Base-by-base conservation (phyloP, 2,329 filamentous ascomycete species). In the Helminthosporium solani region DNA sequence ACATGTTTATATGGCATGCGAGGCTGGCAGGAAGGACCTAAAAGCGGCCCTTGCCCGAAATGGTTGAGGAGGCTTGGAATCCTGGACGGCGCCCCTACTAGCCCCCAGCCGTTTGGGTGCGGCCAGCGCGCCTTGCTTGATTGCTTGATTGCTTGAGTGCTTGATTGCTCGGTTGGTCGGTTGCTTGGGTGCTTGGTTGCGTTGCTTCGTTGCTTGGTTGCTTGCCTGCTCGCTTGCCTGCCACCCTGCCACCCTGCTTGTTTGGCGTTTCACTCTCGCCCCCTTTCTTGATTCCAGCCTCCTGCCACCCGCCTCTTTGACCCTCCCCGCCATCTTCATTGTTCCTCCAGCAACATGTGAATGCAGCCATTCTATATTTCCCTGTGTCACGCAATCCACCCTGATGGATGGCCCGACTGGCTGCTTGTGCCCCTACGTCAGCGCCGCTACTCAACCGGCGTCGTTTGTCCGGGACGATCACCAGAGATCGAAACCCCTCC, bases 331-430 rank as follows among this genome's bases (percentile, higher is more conserved):
- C n/a, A n/a, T n/a, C n/a, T n/a, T n/a, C n/a, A n/a, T n/a, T n/a
- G n/a, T n/a, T n/a, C n/a, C n/a, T n/a, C n/a, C n/a, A n/a, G n/a
- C n/a, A n/a, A n/a, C n/a, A n/a, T n/a, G n/a, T n/a, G n/a, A n/a
- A n/a, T n/a, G n/a, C 23, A 25, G 23, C 23, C 23, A 25, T 25
- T 25, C 23, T 9, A 25, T 25, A 12, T 14, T 31, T 14, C 7
- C 14, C 12, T 31, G 28, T 31, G 40, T 11, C 41, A 44, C 41
- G 41, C 41, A 44, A 44, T 8, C 11, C 33, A 12, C 41, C 14
- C 15, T 44, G 41, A 44, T 44, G 37, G 41, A 27, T 33, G 11
- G 31, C 33, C 28, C n/a, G 33, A n/a, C n/a, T n/a, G n/a, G n/a
- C n/a, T n/a, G n/a, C n/a, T n/a, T n/a, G n/a, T n/a, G n/a, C n/a